Evolutionary conservation across 441 rosid genomes (phyloP), one percentile per base, ranked within the genome.

Genomic region (Rhodomyrtus psidioides): DNA sequence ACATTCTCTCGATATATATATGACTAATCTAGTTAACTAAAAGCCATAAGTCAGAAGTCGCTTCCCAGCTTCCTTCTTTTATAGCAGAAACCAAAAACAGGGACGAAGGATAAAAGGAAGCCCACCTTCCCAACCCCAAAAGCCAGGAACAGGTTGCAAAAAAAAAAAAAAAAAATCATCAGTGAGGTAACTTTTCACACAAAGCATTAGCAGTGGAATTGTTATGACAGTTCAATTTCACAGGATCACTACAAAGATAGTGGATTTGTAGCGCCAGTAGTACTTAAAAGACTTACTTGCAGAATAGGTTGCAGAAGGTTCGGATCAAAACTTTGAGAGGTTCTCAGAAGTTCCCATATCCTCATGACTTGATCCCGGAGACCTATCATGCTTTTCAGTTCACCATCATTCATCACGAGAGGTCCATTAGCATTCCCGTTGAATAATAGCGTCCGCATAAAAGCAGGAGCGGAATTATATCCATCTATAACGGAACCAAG

Each of bases 301-400:
- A 94, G 85, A 86, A 97, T 86, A 56, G 98, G 99, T 82, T 90
- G 98, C 91, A 96, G 85, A 82, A 96, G 85, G 16, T 92, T 85
- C 5, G 98, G 98, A 87, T 97, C 99, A 89, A 97, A 97, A 90
- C 91, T 95, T 88, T 93, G 92, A 53, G 98, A 94, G 42, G 95
- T 90, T 79, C 87, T 93, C 53, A 96, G 89, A 83, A 94, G 98
- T 57, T 91, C 89, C 99, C 99, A 96, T 88, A 96, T 94, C 90
- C 98, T 92, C 53, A 91, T 82, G 60, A 95, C 96, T 88, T 94
- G 97, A 75, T 91, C 92, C 70, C 99, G 94, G 84, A 97, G 97
- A 88, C 91, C 92, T 74, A 90, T 87, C 91, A 93, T 86, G 89
- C 94, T 94, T 87, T 90, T 88, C 12, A 92, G 84, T 89, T 97